These are phyloP conservation scores for Penicillium decumbens DNA, from an alignment of 2,329 filamentous ascomycete genomes.

Conservation along the genomic window DNA sequence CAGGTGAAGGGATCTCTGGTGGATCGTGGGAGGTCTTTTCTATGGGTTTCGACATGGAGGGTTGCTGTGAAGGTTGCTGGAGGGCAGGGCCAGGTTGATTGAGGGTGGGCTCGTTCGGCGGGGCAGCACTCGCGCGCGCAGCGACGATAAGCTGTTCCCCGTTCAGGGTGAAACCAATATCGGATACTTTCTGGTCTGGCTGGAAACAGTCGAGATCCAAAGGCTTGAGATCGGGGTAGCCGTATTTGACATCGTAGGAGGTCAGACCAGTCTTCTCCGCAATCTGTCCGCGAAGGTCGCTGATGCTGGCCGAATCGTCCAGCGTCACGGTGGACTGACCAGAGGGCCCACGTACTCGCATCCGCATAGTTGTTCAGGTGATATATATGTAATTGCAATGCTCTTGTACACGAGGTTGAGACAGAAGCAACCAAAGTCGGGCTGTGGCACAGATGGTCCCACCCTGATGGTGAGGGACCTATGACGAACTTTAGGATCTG, in stretches of 20 bases:
- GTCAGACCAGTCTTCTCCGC: slow-evolving; percentile 60
- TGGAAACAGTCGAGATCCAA: slow-evolving; percentile 58
- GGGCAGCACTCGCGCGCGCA: slow-evolving; percentile 37
- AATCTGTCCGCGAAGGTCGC: slow-evolving; percentile 41
- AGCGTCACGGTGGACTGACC: slow-evolving; percentile 68
- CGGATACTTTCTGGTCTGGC: slow-evolving; percentile 47
- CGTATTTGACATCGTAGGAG: slow-evolving; percentile 73
- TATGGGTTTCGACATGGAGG: slow-evolving; percentile 42
- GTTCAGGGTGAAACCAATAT: slow-evolving; percentile 59
- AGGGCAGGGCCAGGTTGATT: slow-evolving; percentile 11
- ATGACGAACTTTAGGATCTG: slow-evolving; percentile 1
- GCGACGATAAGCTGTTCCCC: slow-evolving; percentile 66
- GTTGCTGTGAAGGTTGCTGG: slow-evolving; percentile 14
- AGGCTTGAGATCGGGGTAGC: slow-evolving; percentile 67
- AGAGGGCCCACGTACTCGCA: slow-evolving; percentile 69
- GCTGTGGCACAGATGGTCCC: slow-evolving; percentile 1
- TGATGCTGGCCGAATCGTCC: slow-evolving; percentile 56
- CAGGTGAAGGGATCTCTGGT: slow-evolving; percentile 56
- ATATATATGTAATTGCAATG: background rate
- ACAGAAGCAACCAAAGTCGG: background rate
- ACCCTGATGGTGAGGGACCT: slow-evolving; percentile 3
- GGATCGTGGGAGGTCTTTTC: slow-evolving; percentile 51
- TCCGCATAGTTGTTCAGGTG: slow-evolving; percentile 54
- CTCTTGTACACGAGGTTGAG: background rate
- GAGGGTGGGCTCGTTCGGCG: slow-evolving; percentile 4